These are phyloP conservation scores for Adansonia rubrostipa DNA, from an alignment of 441 rosid species.

Conservation along the genomic window DNA sequence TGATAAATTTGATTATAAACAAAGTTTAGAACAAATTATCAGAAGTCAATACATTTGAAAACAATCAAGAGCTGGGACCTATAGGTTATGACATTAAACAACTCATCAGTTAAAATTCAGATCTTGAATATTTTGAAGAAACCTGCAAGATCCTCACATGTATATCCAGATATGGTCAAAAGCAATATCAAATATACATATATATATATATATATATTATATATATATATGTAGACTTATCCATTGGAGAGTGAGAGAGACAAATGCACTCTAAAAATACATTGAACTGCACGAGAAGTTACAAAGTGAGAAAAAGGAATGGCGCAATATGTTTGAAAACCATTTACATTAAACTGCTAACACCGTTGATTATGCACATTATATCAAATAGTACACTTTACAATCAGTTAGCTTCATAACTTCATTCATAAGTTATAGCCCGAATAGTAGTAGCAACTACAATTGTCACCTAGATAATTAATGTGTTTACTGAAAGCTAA, in stretches of 20 bases:
- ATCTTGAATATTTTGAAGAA: neutral
- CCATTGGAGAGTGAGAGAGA: neutral
- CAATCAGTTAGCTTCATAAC: slow-evolving; percentile 3
- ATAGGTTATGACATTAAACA: neutral
- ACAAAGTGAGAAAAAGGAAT: neutral
- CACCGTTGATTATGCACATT: neutral
- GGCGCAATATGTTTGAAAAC: neutral
- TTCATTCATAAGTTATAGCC: neutral
- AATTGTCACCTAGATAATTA: neutral
- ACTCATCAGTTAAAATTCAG: neutral
- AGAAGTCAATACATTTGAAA: neutral
- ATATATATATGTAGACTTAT: neutral
- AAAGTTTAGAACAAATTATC: slow-evolving; percentile 15
- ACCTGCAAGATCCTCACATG: neutral
- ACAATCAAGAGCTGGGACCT: neutral
- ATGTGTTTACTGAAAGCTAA: slow-evolving; percentile 10
- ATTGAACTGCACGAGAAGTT: neutral
- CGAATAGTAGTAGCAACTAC: neutral
- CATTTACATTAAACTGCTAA: slow-evolving; percentile 3
- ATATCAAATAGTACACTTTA: slow-evolving; percentile 25
- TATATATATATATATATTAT: too few relatives aligned
- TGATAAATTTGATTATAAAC: slow-evolving; percentile 37
- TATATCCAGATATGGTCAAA: neutral
- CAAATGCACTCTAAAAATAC: neutral
- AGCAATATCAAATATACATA: neutral